phyloP scores from a whole-genome alignment of 1,284 basidiomycete genomes.

The Spongispora temasekensis region DNA sequence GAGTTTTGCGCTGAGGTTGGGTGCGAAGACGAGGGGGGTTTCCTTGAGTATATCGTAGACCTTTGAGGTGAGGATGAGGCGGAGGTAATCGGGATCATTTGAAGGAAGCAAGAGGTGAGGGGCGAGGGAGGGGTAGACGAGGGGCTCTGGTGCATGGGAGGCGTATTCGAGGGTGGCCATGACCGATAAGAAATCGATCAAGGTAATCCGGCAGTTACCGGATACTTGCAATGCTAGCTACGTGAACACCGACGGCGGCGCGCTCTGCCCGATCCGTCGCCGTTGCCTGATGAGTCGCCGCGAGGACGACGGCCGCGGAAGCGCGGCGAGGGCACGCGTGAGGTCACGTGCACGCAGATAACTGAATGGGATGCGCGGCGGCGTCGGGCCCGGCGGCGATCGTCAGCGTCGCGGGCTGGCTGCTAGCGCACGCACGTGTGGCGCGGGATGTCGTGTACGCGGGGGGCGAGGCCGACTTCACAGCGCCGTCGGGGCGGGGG shows the following conservation, averaged over 20 bases:
- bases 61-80: conserved; percentile 90
- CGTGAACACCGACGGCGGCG: neutral
- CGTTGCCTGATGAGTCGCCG: conserved; percentile 1
- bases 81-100: conserved; percentile 89
- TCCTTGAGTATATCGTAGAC: conserved; percentile 94
- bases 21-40: conserved; percentile 87
- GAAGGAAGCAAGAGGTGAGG: conserved; percentile 66
- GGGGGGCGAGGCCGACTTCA: conserved; percentile 6
- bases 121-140: conserved; percentile 67
- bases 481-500: neutral
- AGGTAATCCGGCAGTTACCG: conserved; percentile 21
- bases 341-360: conserved; percentile 33
- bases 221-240: neutral
- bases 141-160: conserved; percentile 63
- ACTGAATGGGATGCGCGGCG: conserved; percentile 17
- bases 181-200: conserved; percentile 10
- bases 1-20: conserved; percentile 83
- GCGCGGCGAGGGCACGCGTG: conserved; percentile 18
- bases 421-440: conserved; percentile 6
- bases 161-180: conserved; percentile 64
- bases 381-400: conserved; percentile 13
- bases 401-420: conserved; percentile 7
- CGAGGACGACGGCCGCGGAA: conserved; percentile 5
- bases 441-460: neutral
- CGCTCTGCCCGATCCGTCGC: neutral